Evolutionary conservation across 148 eudicot species (phyloP).

Genomic region (Amaranthus palmeri): DNA sequence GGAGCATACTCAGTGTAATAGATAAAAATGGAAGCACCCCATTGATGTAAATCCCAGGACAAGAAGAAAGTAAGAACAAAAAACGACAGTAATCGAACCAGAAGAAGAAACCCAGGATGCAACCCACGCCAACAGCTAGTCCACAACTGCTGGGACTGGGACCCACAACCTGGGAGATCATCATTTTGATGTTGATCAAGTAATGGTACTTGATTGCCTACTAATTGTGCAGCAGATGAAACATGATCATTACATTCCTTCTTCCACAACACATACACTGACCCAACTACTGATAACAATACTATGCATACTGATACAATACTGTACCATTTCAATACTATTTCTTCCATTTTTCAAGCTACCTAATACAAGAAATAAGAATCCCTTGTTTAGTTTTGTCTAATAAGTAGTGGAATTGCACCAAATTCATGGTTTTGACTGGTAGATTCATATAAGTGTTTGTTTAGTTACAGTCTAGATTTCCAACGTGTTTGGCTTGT

Average conservation of each 20-base stretch:
- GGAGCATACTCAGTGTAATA: conserved; percentile 56
- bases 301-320: conserved; percentile 40
- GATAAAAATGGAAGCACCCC: conserved; percentile 40
- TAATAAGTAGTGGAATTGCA: neutral
- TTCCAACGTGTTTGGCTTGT: too few relatives aligned
- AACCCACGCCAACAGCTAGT: conserved; percentile 46
- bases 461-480: too few relatives aligned
- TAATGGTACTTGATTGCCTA: too few relatives aligned
- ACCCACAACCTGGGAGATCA: too few relatives aligned
- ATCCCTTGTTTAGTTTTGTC: too few relatives aligned
- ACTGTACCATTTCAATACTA: conserved; percentile 43
- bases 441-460: neutral
- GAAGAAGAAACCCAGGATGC: conserved; percentile 43
- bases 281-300: conserved; percentile 29
- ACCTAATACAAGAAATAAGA: too few relatives aligned
- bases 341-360: conserved; percentile 23
- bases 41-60: conserved; percentile 35
- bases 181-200: too few relatives aligned
- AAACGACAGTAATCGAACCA: conserved; percentile 30
- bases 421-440: neutral
- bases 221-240: too few relatives aligned
- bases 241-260: conserved; percentile 36
- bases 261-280: conserved; percentile 38
- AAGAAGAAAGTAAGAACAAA: conserved; percentile 29
- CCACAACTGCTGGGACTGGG: too few relatives aligned